Conservation (phyloP, 2,329 filamentous ascomycete genomes). For the Metarhizium humberi region DNA sequence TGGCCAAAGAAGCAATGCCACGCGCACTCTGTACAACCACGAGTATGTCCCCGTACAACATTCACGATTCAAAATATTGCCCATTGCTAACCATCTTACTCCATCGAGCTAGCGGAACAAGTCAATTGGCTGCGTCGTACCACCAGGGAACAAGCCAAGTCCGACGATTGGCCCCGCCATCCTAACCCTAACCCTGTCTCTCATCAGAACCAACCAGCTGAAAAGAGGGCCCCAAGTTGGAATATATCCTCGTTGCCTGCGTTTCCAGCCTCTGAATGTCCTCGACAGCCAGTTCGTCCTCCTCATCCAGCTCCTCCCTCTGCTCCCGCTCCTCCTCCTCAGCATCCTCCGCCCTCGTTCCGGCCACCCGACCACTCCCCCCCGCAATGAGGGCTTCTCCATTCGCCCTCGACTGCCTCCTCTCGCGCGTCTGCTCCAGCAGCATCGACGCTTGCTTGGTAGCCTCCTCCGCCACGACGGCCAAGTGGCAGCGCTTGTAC, state of each 20-base stretch:
- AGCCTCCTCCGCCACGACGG: constrained; percentile 9
- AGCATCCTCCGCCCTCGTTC: neutral
- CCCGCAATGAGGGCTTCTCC: neutral
- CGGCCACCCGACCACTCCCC: neutral
- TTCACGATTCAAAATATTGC: too few species aligned
- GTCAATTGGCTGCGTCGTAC: too few species aligned
- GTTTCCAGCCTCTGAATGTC: constrained; percentile 8
- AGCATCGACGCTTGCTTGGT: constrained; percentile 7
- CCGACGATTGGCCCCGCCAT: too few species aligned
- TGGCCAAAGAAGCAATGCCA: too few species aligned
- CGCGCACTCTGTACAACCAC: too few species aligned
- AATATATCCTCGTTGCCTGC: neutral
- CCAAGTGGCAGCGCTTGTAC: constrained; percentile 9
- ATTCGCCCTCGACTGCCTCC: neutral
- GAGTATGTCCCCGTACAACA: too few species aligned
- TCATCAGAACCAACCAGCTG: constrained; percentile 35
- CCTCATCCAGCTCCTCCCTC: constrained; percentile 1
- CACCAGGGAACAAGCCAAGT: too few species aligned
- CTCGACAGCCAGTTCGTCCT: constrained; percentile 1
- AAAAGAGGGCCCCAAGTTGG: neutral
- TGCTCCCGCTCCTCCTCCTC: neutral
- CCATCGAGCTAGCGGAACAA: too few species aligned
- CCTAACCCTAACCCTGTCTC: too few species aligned
- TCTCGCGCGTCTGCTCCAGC: constrained; percentile 1
- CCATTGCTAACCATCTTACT: too few species aligned